Evolutionary conservation across 73 alveolate genomes (phyloP).

Genomic region (Tetrahymena borealis): DNA sequence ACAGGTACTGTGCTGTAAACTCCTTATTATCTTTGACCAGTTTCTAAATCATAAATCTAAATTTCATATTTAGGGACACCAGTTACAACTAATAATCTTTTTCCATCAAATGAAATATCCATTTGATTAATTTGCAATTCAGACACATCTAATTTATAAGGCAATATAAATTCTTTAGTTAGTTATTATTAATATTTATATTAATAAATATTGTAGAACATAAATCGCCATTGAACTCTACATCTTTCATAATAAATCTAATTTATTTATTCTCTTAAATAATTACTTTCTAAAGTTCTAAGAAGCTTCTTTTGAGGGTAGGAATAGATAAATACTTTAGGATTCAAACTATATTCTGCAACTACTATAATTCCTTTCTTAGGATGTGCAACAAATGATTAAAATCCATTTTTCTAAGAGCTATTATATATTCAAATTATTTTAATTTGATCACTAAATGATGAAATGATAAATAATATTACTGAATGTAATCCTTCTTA

Average conservation of each 20-base stretch:
- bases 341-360: conserved; percentile 76
- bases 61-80: conserved; percentile 75
- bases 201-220: too few species aligned
- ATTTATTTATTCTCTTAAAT: too few species aligned
- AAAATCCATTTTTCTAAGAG: conserved; percentile 53
- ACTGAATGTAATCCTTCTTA: conserved; percentile 65
- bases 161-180: too few species aligned
- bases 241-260: too few species aligned
- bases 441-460: too few species aligned
- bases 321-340: conserved; percentile 65
- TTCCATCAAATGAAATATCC: conserved; percentile 70
- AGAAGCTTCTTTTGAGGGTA: conserved; percentile 59
- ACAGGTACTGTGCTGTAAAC: conserved; percentile 5
- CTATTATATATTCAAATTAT: background rate
- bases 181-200: too few species aligned
- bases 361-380: conserved; percentile 63
- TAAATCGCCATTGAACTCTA: too few species aligned
- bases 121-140: conserved; percentile 50
- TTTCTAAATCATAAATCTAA: conserved; percentile 60
- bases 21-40: conserved; percentile 44
- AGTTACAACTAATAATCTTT: conserved; percentile 56
- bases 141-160: conserved; percentile 20
- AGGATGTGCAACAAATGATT: conserved; percentile 50
- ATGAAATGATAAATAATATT: conserved; percentile 7
- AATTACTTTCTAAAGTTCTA: conserved; percentile 6